Conservation (phyloP, 805 yeast genomes). For the Phaffomyces thermotolerans region DNA sequence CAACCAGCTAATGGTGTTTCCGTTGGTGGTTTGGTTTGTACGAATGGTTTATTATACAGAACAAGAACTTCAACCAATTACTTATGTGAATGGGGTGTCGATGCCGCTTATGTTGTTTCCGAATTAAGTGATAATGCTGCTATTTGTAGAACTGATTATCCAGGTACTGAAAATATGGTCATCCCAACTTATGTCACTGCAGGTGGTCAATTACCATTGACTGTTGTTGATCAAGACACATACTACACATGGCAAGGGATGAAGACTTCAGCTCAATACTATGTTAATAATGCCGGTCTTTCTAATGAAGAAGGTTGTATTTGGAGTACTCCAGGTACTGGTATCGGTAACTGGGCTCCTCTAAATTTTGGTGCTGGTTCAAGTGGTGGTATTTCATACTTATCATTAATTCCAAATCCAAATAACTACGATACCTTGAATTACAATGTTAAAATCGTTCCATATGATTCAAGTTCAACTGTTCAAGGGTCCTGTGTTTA, state of each 20-base stretch:
- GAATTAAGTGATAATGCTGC: constrained; percentile 66
- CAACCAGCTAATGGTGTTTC: constrained; percentile 90
- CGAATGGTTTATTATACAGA: constrained; percentile 77
- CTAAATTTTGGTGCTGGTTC: constrained; percentile 89
- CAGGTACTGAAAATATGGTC: constrained; percentile 98
- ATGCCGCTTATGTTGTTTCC: constrained; percentile 62
- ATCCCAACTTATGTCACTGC: constrained; percentile 78
- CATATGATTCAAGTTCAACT: constrained; percentile 45
- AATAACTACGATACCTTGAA: constrained; percentile 65
- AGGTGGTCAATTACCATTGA: constrained; percentile 56
- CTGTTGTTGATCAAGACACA: constrained; percentile 70
- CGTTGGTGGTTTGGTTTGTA: constrained; percentile 88
- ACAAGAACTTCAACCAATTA: constrained; percentile 58
- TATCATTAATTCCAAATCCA: constrained; percentile 93
- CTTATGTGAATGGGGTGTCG: constrained; percentile 85
- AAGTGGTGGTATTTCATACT: constrained; percentile 58
- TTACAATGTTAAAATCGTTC: constrained; percentile 71
- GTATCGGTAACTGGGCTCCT: constrained; percentile 98
- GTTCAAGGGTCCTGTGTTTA: constrained; percentile 70
- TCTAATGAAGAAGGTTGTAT: constrained; percentile 83
- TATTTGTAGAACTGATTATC: constrained; percentile 97
- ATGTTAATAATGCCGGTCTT: constrained; percentile 96
- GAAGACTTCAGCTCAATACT: constrained; percentile 90
- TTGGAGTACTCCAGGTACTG: constrained; percentile 80
- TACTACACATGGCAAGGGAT: constrained; percentile 82